Conservation (phyloP, 164 flowering plant genomes). For the grape (Vitis vinifera) region DNA sequence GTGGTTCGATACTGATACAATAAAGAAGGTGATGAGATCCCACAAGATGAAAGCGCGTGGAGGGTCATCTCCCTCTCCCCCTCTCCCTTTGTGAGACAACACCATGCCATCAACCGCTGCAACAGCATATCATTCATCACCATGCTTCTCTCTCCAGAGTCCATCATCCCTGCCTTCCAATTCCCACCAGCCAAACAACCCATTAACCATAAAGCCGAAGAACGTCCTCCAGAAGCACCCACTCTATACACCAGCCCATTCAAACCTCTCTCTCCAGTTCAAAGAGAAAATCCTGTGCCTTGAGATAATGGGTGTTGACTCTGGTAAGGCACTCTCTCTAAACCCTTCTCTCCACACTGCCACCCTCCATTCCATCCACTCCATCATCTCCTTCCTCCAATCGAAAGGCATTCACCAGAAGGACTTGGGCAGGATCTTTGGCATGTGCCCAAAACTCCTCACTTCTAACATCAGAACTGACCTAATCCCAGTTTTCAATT, state of each 20-base stretch:
- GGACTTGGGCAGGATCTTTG: constrained; percentile 75
- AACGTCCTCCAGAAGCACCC: constrained; percentile 53
- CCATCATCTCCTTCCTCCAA: constrained; percentile 66
- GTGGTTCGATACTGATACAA: too few species aligned
- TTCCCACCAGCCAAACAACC: constrained; percentile 8
- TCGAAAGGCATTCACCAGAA: constrained; percentile 81
- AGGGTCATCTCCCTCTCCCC: too few species aligned
- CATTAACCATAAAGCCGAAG: constrained; percentile 41
- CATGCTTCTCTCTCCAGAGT: too few species aligned
- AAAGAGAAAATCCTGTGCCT: constrained; percentile 88
- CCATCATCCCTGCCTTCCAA: constrained; percentile 4
- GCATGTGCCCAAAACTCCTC: constrained; percentile 86
- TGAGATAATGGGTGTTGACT: constrained; percentile 90
- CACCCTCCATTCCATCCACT: constrained; percentile 66
- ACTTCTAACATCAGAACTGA: constrained; percentile 64
- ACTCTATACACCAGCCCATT: constrained; percentile 42
- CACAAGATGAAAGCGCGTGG: too few species aligned
- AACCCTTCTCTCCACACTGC: constrained; percentile 78
- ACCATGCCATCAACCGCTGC: too few species aligned
- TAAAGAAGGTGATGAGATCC: too few species aligned
- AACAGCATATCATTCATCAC: too few species aligned
- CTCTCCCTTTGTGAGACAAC: too few species aligned
- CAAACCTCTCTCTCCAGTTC: constrained; percentile 56
- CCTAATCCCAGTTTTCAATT: constrained; percentile 67
- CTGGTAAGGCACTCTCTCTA: constrained; percentile 75